Base-by-base conservation (phyloP, 306 rosid species). In the Mimosa bimucronata region DNA sequence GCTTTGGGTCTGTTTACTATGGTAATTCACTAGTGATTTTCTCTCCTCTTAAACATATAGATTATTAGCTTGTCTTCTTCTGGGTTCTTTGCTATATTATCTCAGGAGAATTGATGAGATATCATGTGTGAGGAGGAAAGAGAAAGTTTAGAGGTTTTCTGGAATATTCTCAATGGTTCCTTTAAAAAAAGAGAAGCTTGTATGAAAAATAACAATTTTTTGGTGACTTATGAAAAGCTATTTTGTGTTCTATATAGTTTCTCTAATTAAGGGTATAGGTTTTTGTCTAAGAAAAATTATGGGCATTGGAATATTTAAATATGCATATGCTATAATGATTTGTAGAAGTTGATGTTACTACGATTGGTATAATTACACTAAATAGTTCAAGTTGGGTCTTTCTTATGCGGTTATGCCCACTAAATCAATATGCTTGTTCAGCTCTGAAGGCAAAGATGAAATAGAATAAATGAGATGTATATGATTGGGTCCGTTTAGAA, bases 1-100 rank as follows among this genome's bases (percentile, higher is more conserved):
- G 87, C 77, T 86, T 86, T 77, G 89, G 87, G 16, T 74, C 75
- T 8, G 87, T 86, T 52, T 86, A 86, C 77, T 80, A 86, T 8
- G 87, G 87, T 86, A 80, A 58, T 23, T 29, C 52, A 40, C 41
- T 11, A n/a, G 41, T 13, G 11, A 13, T 37, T n/a, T 38, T 7
- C 12, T 61, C 21, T 61, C 13, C 9, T 4, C 25, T 10, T 11
- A 67, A 67, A 67, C 48, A 29, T 62, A n/a, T 38, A 19, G 29
- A 37, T 38, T 66, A 31, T 31, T 7, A 30, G 4, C 44, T 18
- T 65, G 25, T 31, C 25, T 28, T 60, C 34, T 58, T 25, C 16
- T 26, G 18, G 28, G 19, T 15, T 64, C 12, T 30, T 14, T 7
- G 23, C 40, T 29, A 28, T 18, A 30, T 16, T 64, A 8, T 31